Percentiles rank a stretch among this genome's conserved stretches.
These are phyloP conservation scores for Globisporangium iwayamae DNA, from an alignment of 352 stramenopile genomes.

Conservation along the genomic window DNA sequence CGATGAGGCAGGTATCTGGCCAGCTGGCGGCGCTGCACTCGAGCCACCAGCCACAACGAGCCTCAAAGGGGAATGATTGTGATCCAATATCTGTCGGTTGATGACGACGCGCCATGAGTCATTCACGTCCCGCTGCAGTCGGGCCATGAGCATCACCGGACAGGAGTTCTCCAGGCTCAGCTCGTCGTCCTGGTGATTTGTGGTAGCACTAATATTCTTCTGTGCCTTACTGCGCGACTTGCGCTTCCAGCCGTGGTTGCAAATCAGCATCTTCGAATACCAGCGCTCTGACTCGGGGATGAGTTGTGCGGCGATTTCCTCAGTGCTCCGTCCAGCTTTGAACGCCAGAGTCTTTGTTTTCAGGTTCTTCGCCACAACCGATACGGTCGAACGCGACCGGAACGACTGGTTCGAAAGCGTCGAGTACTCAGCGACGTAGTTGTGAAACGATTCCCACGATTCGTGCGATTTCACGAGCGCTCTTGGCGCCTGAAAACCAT, in stretches of 20 bases:
- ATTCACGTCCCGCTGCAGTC: conserved; percentile 59
- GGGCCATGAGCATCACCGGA: conserved; percentile 64
- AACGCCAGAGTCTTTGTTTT: conserved; percentile 40
- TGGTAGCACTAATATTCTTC: neutral
- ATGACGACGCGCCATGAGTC: conserved; percentile 66
- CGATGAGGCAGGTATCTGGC: neutral
- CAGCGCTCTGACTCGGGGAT: conserved; percentile 58
- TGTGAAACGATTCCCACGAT: conserved; percentile 62
- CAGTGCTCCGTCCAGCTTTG: conserved; percentile 31
- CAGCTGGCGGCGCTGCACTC: neutral
- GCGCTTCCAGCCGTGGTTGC: conserved; percentile 70
- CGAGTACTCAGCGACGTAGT: conserved; percentile 52
- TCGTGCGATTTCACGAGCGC: conserved; percentile 43
- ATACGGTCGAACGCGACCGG: conserved; percentile 71
- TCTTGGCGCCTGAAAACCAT: conserved; percentile 21
- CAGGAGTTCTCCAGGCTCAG: conserved; percentile 24
- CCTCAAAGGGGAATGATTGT: conserved; percentile 46
- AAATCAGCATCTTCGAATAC: conserved; percentile 80
- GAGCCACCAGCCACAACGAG: neutral
- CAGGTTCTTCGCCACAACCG: conserved; percentile 48
- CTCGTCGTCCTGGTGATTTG: neutral
- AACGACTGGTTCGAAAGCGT: conserved; percentile 61
- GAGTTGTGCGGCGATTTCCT: conserved; percentile 27
- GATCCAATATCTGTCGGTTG: conserved; percentile 57
- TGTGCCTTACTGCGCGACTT: conserved; percentile 43